A percentile compares a stretch with the other conserved stretches of the same genome.
Conservation (phyloP, 2,329 filamentous ascomycete species). For the Tolypocladium sp. region DNA sequence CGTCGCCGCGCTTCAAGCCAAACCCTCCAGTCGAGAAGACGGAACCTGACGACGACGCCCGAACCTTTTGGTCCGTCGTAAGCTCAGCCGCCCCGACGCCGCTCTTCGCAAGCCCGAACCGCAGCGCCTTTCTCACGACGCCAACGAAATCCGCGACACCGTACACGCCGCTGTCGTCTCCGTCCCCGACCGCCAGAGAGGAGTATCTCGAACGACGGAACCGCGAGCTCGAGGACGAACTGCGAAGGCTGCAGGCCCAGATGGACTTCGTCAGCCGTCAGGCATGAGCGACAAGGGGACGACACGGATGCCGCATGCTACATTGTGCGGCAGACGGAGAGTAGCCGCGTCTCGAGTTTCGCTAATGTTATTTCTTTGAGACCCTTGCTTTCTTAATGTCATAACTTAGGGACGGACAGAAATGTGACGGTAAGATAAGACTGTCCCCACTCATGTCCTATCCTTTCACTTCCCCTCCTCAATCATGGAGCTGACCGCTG, state of each 20-base stretch:
- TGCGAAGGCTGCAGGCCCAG: neutral
- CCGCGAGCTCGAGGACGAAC: constrained; percentile 1
- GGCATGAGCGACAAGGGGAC: neutral
- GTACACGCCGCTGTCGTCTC: neutral
- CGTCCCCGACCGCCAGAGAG: neutral
- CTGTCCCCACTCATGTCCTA: neutral
- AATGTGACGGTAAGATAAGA: too few species aligned
- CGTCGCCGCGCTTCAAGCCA: too few species aligned
- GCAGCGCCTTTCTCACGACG: neutral
- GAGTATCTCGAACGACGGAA: neutral
- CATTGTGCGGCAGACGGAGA: neutral
- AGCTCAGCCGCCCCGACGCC: neutral
- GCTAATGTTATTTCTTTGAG: neutral
- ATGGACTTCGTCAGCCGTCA: neutral
- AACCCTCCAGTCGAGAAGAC: too few species aligned
- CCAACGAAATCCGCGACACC: neutral
- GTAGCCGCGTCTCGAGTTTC: neutral
- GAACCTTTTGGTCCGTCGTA: neutral
- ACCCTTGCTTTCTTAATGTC: too few species aligned
- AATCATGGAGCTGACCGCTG: too few species aligned
- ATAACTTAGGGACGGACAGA: neutral
- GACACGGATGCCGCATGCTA: neutral
- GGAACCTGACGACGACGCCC: neutral
- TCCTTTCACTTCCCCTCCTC: neutral
- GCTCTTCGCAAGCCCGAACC: neutral